Base-by-base conservation (phyloP, 1,284 basidiomycete species). In the Binderoboletus segoi region DNA sequence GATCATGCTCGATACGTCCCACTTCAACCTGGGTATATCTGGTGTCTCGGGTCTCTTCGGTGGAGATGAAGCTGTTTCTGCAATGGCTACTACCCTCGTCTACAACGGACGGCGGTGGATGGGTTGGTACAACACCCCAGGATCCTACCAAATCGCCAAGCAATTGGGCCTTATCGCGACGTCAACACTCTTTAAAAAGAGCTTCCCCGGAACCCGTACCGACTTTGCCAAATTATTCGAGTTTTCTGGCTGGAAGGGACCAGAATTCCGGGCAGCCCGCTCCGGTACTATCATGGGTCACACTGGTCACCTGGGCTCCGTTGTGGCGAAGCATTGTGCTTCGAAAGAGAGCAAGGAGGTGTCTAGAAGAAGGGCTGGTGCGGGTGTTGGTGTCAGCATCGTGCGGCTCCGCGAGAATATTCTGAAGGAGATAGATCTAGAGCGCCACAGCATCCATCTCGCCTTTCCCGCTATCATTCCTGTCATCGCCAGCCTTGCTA, bases 51-150 rank as follows among this genome's bases (percentile, higher is more conserved):
- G 58, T 15, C 47, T 59, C 28, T 20, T 38, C n/a, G 37, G 37
- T 38, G 37, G 37, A 20, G 37, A 38, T 20, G 37, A 38, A 11
- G 37, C 69, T 3, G 58, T 70, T 15, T 63, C 68, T n/a, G 66
- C 69, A n/a, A 70, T 72, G 70, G 59, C 62, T n/a, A 69, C 67
- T 8, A 60, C 71, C 15, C 66, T 68, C 28, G 35, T 71, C 18
- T 69, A 65, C 47, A 49, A 49, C 38, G 55, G 58, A 4, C 60
- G 64, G 42, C 67, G 56, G 24, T 71, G 63, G 67, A 18, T 71
- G 15, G 70, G 69, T 10, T 71, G 69, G 69, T 71, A 71, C 52
- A 71, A 71, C 35, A 61, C 68, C 4, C 70, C 69, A n/a, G 69
- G 69, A 23, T 61, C 67, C 5, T 72, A 64, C 37, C 49, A 56